These are phyloP conservation scores for Psilocybe mexicana DNA, from an alignment of 1,284 basidiomycete species.

Conservation along the genomic window DNA sequence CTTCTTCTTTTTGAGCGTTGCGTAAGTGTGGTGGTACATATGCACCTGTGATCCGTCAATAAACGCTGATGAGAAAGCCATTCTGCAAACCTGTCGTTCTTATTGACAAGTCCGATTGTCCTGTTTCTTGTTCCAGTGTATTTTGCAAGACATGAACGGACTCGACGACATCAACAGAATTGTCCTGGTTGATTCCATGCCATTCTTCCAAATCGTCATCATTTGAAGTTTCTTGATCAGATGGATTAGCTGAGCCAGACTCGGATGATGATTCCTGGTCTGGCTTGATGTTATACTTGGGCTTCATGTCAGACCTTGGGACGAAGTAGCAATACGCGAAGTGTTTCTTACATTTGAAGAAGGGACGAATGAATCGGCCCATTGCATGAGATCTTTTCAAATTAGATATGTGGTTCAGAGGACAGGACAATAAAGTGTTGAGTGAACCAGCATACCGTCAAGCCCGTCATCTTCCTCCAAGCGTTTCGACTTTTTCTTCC, in stretches of 20 bases:
- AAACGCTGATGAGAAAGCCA: constrained; percentile 10
- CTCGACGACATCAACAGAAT: constrained; percentile 7
- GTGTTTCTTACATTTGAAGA: constrained; percentile 19
- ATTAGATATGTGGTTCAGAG: constrained; percentile 7
- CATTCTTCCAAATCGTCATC: not conserved
- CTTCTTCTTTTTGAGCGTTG: constrained; percentile 34
- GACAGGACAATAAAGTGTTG: not conserved
- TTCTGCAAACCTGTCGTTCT: not conserved
- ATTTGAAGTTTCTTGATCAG: not conserved
- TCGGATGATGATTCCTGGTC: not conserved
- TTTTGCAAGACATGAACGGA: not conserved
- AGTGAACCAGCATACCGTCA: constrained; percentile 44
- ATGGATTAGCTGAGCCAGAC: not conserved
- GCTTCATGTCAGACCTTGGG: not conserved
- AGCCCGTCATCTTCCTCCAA: constrained; percentile 59
- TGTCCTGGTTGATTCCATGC: constrained; percentile 23
- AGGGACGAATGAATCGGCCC: constrained; percentile 48
- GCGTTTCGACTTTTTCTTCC: constrained; percentile 42
- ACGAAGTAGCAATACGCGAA: constrained; percentile 11
- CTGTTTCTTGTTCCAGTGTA: not conserved
- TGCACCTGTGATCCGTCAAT: constrained; percentile 27
- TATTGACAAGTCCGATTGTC: not conserved
- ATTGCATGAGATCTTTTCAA: constrained; percentile 51
- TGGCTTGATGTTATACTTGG: not conserved
- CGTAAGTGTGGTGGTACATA: constrained; percentile 72